Evolutionary conservation across 768 basidiomycete genomes (phyloP).

Genomic region (Boletus vermiculosoides): DNA sequence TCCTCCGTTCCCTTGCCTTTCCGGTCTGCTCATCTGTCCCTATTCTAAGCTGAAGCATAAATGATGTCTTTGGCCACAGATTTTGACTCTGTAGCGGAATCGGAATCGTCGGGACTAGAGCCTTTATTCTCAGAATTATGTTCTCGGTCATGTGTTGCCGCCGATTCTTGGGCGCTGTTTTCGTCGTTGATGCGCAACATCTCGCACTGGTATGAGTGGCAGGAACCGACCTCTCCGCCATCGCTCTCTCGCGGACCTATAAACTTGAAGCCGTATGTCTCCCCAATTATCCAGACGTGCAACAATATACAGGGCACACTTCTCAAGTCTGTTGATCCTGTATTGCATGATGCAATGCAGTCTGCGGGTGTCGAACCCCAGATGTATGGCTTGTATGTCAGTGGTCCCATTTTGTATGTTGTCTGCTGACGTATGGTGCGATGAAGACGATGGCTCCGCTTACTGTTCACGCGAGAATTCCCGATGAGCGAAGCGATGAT

Average conservation of each 20-base stretch:
- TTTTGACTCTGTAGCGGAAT: conserved; percentile 65
- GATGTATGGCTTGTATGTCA: conserved; percentile 88
- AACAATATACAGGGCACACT: conserved; percentile 73
- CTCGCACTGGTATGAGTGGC: conserved; percentile 80
- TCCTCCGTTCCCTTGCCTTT: conserved; percentile 7
- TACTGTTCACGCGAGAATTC: conserved; percentile 93
- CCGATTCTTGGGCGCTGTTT: conserved; percentile 89
- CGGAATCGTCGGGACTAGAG: conserved; percentile 32
- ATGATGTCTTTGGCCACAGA: conserved; percentile 45
- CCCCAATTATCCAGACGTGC: conserved; percentile 85
- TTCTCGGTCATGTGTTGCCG: conserved; percentile 66
- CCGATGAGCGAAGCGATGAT: conserved; percentile 74
- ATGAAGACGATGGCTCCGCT: conserved; percentile 84
- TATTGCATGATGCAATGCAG: conserved; percentile 73
- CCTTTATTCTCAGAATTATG: conserved; percentile 57
- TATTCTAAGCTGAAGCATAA: conserved; percentile 27
- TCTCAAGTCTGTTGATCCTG: conserved; percentile 76
- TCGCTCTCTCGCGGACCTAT: conserved; percentile 39
- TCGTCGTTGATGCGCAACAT: conserved; percentile 72
- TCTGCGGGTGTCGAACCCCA: conserved; percentile 89
- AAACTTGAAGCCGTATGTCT: conserved; percentile 62
- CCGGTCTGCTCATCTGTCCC: conserved; percentile 14
- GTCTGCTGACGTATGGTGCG: conserved; percentile 12
- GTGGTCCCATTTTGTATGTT: conserved; percentile 7
- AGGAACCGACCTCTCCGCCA: conserved; percentile 37